Base-by-base conservation (phyloP, 2,329 filamentous ascomycete species). In the Parafenestella ontariensis region DNA sequence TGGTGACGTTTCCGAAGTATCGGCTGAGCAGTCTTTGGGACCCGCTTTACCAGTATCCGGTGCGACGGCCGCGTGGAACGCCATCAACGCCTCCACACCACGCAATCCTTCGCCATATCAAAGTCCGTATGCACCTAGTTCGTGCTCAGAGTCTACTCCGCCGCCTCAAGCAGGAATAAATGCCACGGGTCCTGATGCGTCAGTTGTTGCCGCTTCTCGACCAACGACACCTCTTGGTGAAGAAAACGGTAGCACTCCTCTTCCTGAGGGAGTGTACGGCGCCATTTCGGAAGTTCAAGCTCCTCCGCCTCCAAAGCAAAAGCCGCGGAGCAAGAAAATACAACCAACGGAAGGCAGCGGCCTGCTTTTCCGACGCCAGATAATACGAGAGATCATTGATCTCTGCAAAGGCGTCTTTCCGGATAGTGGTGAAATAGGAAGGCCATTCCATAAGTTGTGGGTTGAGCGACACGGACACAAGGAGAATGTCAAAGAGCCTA, bases 321-420 rank as follows among this genome's bases (percentile, higher is more conserved):
- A 49, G 40, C 36, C 45, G 13, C 52, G 40, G 46, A 52, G 39
- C 58, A 60, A 39, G 15, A 50, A 33, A 37, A 44, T 28, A 17
- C 54, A 39, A 29, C 44, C 17, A 24, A 57, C 47, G 21, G 53
- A 20, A 40, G 59, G 63, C 5, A 68, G 64, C 28, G 58, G 52
- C 15, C 51, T 57, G 21, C 54, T 55, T 18, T 64, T 67, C 17
- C 62, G 65, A 23, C 62, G 63, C 23, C 79, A 79, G 17, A 81
- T 87, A 26, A 74, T 87, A 3, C 70, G 84, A 65, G 78, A 85
- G 23, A 81, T 87, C 34, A 64, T 87, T 11, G 74, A 82, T 40
- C 77, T 79, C 44, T 82, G 81, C 49, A 78, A 78, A 41, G 86
- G 86, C 7, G 80, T 83, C 2, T 86, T 83, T 48, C 83, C 85